Evolutionary conservation across 345 rosid genomes (phyloP).

Genomic region (Aethionema arabicum): DNA sequence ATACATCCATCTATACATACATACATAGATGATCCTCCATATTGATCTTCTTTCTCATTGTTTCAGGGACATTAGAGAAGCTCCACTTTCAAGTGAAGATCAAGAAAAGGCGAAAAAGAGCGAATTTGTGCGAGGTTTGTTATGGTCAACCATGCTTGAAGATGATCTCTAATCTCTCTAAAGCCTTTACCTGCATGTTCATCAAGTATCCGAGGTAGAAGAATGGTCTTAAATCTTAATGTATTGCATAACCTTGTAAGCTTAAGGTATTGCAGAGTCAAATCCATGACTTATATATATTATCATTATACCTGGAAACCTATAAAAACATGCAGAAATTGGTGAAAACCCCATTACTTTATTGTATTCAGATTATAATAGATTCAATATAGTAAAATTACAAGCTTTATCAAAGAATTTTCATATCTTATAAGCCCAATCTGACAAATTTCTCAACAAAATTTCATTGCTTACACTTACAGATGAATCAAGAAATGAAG

Average conservation of each 20-base stretch:
- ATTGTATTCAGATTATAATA: slow-evolving; percentile 8
- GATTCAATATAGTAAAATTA: neutral
- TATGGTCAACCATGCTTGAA: slow-evolving; percentile 57
- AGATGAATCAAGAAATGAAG: slow-evolving; percentile 80
- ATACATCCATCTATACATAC: neutral
- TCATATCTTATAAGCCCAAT: neutral
- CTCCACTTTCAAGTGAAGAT: slow-evolving; percentile 50
- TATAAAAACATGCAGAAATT: slow-evolving; percentile 22
- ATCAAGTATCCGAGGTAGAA: slow-evolving; percentile 21
- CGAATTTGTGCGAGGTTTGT: slow-evolving; percentile 57
- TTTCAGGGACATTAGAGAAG: slow-evolving; percentile 43
- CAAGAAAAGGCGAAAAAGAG: slow-evolving; percentile 56
- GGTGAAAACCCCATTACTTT: slow-evolving; percentile 12
- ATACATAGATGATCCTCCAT: neutral
- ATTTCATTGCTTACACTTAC: slow-evolving; percentile 61
- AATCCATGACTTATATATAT: slow-evolving; percentile 17
- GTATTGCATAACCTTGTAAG: slow-evolving; percentile 30
- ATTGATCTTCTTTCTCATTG: slow-evolving; percentile 17
- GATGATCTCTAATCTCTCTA: slow-evolving; percentile 43
- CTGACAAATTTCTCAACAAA: slow-evolving; percentile 24
- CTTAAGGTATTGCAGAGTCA: slow-evolving; percentile 14
- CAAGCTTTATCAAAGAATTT: too few relatives aligned
- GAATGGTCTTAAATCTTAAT: slow-evolving; percentile 6
- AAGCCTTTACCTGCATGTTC: slow-evolving; percentile 20
- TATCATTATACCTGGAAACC: slow-evolving; percentile 27